Evolutionary conservation across 805 yeast species (phyloP).

Genomic region (Starmerella scarabaei): DNA sequence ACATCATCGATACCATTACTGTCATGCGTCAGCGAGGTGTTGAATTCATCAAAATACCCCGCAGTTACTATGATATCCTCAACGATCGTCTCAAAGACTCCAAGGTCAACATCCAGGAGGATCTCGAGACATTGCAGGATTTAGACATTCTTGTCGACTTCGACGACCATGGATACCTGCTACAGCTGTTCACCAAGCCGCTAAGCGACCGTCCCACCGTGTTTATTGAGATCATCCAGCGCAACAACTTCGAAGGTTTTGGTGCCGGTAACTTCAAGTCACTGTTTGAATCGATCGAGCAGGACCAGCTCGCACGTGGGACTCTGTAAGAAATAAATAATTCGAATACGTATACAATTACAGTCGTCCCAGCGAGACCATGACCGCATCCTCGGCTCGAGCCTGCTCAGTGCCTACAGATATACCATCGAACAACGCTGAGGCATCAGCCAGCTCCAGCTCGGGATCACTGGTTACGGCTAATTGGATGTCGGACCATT

Average conservation of each 20-base stretch:
- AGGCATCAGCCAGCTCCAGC: slow-evolving; percentile 36
- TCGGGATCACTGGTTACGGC: slow-evolving; percentile 43
- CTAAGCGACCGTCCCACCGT: slow-evolving; percentile 67
- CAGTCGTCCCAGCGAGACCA: slow-evolving; percentile 29
- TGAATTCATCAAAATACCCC: slow-evolving; percentile 52
- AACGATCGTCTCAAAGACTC: slow-evolving; percentile 34
- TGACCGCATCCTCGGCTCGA: slow-evolving; percentile 57
- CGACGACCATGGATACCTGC: slow-evolving; percentile 60
- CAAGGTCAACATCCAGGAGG: slow-evolving; percentile 38
- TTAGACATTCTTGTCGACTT: slow-evolving; percentile 60
- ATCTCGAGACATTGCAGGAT: slow-evolving; percentile 36
- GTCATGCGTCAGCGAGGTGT: slow-evolving; percentile 49
- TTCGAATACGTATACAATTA: neutral
- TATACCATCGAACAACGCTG: slow-evolving; percentile 59
- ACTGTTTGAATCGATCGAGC: slow-evolving; percentile 64
- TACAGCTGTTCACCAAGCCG: slow-evolving; percentile 72
- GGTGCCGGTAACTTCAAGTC: slow-evolving; percentile 85
- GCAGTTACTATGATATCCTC: slow-evolving; percentile 43
- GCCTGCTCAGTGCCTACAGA: slow-evolving; percentile 41
- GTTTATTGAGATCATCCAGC: slow-evolving; percentile 69
- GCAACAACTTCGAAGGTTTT: slow-evolving; percentile 69
- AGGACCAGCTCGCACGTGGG: slow-evolving; percentile 62
- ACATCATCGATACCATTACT: slow-evolving; percentile 46
- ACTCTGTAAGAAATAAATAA: slow-evolving; percentile 28
- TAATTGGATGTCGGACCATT: slow-evolving; percentile 41